phyloP scores from a whole-genome alignment of 164 flowering plant species.

The Magnolia officinalis region DNA sequence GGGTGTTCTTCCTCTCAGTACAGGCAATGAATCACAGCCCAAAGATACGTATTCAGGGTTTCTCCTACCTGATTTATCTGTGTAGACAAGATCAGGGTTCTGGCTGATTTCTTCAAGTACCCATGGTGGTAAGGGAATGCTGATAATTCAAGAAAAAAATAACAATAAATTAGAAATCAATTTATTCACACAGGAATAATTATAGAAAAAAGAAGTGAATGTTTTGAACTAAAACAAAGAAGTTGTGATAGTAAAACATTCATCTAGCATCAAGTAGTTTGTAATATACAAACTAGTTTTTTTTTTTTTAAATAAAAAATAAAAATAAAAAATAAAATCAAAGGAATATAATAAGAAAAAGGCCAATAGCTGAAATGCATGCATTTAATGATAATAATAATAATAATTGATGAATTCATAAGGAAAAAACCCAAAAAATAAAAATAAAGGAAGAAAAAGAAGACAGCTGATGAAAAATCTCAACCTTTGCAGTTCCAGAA shows the following conservation, averaged over 20 bases:
- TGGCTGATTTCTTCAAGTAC: constrained; percentile 86
- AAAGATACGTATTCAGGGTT: constrained; percentile 86
- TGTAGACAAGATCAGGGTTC: constrained; percentile 89
- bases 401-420: too few species aligned
- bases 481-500: too few species aligned
- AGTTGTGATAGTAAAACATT: background rate
- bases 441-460: too few species aligned
- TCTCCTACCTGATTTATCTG: constrained; percentile 79
- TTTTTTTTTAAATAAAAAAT: too few species aligned
- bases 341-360: too few species aligned
- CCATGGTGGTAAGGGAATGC: constrained; percentile 96
- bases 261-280: too few species aligned
- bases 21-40: constrained; percentile 79
- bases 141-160: constrained; percentile 20
- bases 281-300: too few species aligned
- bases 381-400: too few species aligned
- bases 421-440: too few species aligned
- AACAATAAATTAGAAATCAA: background rate
- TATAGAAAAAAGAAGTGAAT: background rate
- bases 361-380: too few species aligned
- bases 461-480: too few species aligned
- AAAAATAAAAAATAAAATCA: too few species aligned
- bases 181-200: background rate
- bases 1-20: constrained; percentile 87
- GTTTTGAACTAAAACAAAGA: background rate